Conservation (phyloP, 129 eudicot genomes). For the Escallonia rubra region DNA sequence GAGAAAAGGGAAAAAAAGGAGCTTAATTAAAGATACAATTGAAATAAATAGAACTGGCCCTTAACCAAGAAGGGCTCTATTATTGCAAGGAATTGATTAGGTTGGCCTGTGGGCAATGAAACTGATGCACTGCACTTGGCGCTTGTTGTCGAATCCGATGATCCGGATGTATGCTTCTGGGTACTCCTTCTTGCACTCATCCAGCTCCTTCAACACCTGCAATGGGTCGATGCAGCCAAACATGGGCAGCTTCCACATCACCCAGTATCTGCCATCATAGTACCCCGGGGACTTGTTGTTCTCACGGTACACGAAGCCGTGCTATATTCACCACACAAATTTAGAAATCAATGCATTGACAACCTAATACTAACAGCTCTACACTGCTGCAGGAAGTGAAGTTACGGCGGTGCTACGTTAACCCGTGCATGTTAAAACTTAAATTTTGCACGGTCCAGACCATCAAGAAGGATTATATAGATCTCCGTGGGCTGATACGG, state of each 20-base stretch:
- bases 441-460: no score
- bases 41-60: background rate
- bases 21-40: background rate
- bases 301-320: conserved; percentile 57
- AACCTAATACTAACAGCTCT: no score
- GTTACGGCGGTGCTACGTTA: no score
- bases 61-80: no score
- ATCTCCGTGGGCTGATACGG: no score
- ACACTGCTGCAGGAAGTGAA: no score
- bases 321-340: conserved; percentile 12
- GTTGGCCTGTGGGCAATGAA: conserved; percentile 58
- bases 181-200: conserved; percentile 46
- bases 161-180: conserved; percentile 47
- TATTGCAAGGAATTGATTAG: no score
- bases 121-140: conserved; percentile 78
- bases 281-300: conserved; percentile 52
- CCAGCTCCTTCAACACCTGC: conserved; percentile 49
- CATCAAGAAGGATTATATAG: no score
- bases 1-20: background rate
- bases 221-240: conserved; percentile 61
- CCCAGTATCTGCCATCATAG: conserved; percentile 76
- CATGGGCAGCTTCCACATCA: conserved; percentile 90
- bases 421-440: no score
- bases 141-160: conserved; percentile 65
- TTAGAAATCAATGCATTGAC: no score